Evolutionary conservation across 1,139 yeast genomes (phyloP).

Genomic region (Meyerozyma elateridarum): DNA sequence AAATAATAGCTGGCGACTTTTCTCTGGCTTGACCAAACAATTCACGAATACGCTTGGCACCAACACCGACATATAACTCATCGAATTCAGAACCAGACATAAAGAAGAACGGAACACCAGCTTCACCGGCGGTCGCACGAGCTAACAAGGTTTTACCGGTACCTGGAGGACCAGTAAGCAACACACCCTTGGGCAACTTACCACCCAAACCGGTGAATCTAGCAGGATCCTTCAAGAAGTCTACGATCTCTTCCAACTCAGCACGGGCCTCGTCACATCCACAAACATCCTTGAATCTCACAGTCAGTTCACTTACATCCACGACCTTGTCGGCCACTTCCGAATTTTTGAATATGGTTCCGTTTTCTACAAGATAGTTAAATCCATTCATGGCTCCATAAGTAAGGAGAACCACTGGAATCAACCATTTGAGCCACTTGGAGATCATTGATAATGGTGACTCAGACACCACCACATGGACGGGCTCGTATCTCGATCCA

Average conservation of each 20-base stretch:
- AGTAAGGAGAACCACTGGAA: conserved; percentile 69
- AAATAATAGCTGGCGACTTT: conserved; percentile 93
- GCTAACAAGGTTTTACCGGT: conserved; percentile 98
- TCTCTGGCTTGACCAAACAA: conserved; percentile 89
- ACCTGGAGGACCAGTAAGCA: conserved; percentile 98
- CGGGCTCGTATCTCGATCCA: conserved; percentile 64
- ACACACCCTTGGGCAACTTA: conserved; percentile 92
- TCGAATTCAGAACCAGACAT: conserved; percentile 99
- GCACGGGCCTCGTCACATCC: conserved; percentile 99
- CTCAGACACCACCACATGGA: conserved; percentile 88
- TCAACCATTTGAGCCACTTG: conserved; percentile 86
- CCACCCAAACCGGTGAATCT: conserved; percentile 97
- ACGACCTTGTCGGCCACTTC: conserved; percentile 72
- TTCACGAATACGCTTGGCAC: conserved; percentile 96
- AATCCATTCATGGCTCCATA: conserved; percentile 75
- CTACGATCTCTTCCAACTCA: conserved; percentile 94
- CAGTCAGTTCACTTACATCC: conserved; percentile 84
- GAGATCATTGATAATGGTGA: conserved; percentile 71
- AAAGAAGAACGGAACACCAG: conserved; percentile 97
- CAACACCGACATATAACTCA: conserved; percentile 97
- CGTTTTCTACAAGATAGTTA: conserved; percentile 77
- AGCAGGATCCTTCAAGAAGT: conserved; percentile 91
- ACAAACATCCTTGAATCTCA: conserved; percentile 86
- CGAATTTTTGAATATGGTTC: conserved; percentile 74
- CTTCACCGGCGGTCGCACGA: conserved; percentile 98